These are phyloP conservation scores for Dichomitus squalens DNA, from an alignment of 1,284 basidiomycete species.

Conservation along the genomic window DNA sequence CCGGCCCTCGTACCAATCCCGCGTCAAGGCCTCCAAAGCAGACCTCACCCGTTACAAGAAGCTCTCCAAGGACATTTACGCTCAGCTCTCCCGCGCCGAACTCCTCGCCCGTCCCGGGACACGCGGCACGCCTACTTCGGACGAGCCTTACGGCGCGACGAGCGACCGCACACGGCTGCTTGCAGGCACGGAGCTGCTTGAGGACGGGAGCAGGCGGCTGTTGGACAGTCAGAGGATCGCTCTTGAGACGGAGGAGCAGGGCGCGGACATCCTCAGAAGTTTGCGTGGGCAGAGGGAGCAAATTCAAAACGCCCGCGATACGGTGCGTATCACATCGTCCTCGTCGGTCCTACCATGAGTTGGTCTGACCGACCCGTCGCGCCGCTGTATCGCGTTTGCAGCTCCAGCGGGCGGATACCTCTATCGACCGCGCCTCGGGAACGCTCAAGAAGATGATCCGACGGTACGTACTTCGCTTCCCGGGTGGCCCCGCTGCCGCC, in stretches of 20 bases:
- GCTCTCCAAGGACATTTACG: slow-evolving; percentile 65
- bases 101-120: slow-evolving; percentile 52
- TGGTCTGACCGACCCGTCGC: not conserved
- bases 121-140: slow-evolving; percentile 59
- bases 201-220: slow-evolving; percentile 80
- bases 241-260: slow-evolving; percentile 95
- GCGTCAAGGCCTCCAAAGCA: slow-evolving; percentile 73
- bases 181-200: slow-evolving; percentile 71
- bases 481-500: not conserved
- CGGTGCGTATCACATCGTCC: slow-evolving; percentile 53
- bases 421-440: slow-evolving; percentile 75
- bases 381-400: too few species aligned
- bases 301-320: slow-evolving; percentile 92
- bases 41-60: slow-evolving; percentile 81
- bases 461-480: slow-evolving; percentile 35
- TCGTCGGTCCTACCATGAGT: not conserved
- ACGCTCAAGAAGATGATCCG: slow-evolving; percentile 80
- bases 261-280: slow-evolving; percentile 89
- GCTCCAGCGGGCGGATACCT: slow-evolving; percentile 71
- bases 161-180: slow-evolving; percentile 81
- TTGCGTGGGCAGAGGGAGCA: slow-evolving; percentile 91
- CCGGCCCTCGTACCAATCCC: slow-evolving; percentile 71
- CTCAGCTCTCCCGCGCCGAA: slow-evolving; percentile 59
- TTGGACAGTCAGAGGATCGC: slow-evolving; percentile 94
- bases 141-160: slow-evolving; percentile 74